Conservation (phyloP, 108 stramenopile genomes). For the Cyclotella baltica region DNA sequence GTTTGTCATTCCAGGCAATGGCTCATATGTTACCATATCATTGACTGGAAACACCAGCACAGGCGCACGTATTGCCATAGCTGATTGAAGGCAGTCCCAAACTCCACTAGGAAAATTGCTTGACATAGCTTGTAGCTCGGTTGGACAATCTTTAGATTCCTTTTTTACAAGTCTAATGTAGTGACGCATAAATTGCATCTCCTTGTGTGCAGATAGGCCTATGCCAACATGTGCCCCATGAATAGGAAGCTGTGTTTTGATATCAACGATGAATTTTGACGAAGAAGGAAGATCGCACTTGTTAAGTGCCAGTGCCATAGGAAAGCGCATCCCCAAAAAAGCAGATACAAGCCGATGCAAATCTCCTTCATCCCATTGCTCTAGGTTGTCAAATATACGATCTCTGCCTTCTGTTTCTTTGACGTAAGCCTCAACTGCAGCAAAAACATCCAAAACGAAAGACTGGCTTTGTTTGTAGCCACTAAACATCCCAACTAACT, state of each 20-base stretch:
- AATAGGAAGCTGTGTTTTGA: slow-evolving; percentile 65
- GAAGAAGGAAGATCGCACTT: slow-evolving; percentile 79
- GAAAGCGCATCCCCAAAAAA: slow-evolving; percentile 88
- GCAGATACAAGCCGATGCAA: slow-evolving; percentile 80
- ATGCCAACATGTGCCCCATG: slow-evolving; percentile 82
- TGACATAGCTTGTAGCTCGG: neutral
- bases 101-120: slow-evolving; percentile 53
- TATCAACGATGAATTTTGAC: slow-evolving; percentile 49
- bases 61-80: slow-evolving; percentile 67
- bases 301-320: slow-evolving; percentile 89
- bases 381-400: slow-evolving; percentile 60
- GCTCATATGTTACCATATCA: slow-evolving; percentile 71
- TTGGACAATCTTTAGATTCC: neutral
- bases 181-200: slow-evolving; percentile 79
- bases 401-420: slow-evolving; percentile 60
- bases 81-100: slow-evolving; percentile 79
- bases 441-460: slow-evolving; percentile 58
- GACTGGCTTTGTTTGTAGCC: slow-evolving; percentile 86
- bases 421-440: slow-evolving; percentile 68
- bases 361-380: slow-evolving; percentile 80
- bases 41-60: slow-evolving; percentile 82
- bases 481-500: slow-evolving; percentile 83
- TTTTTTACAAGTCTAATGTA: slow-evolving; percentile 35
- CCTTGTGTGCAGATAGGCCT: slow-evolving; percentile 69
- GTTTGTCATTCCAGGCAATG: slow-evolving; percentile 68